Base-by-base conservation (phyloP, 2,329 filamentous ascomycete species). In the Talaromyces rugulosus region DNA sequence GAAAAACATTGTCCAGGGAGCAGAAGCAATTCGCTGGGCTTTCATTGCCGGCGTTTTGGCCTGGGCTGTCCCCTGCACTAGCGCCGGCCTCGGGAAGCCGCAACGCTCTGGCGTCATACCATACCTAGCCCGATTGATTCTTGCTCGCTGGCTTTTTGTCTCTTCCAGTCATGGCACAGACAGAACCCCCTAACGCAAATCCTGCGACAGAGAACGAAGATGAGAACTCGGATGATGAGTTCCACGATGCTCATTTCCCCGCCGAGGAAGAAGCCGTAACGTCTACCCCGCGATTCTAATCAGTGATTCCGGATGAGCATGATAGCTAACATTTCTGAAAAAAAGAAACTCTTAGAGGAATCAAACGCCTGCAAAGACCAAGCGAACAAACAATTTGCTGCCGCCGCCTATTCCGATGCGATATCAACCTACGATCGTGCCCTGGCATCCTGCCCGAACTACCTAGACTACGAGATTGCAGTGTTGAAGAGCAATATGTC, bases 401-500 rank as follows among this genome's bases (percentile, higher is more conserved):
- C 85, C 3, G 84, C 85, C 50, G 85, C 87, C 64, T 95, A 89
- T 76, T 84, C 88, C 61, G 87, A 89, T 65, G 94, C 94, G 47
- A 88, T 98, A 65, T 85, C 87, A 67, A 89, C 85, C 64, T 98
- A 98, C 77, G 89, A 92, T 70, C 86, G 89, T 66, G 93, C 95
- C 27, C 81, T 96, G 3, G 82, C 86, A 12, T 84, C 87, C 7
- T 93, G 91, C 70, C 94, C 94, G 1, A 88, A 86, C 66, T 96
- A 96, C 73, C 85, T 96, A 30, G 87, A 94, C 73, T 96, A 91
- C 77, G 92, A 96, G 68, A 82, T 94, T 65, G 92, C 93, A 30
- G 91, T 98, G 9, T 82, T 98, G 5, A 87, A 89, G 63, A 92
- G 90, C 73, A 98, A 98, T 78, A 89, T 97, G 66, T 85, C 94